phyloP scores from a whole-genome alignment of 148 eudicot species.

The Bassia scoparia region DNA sequence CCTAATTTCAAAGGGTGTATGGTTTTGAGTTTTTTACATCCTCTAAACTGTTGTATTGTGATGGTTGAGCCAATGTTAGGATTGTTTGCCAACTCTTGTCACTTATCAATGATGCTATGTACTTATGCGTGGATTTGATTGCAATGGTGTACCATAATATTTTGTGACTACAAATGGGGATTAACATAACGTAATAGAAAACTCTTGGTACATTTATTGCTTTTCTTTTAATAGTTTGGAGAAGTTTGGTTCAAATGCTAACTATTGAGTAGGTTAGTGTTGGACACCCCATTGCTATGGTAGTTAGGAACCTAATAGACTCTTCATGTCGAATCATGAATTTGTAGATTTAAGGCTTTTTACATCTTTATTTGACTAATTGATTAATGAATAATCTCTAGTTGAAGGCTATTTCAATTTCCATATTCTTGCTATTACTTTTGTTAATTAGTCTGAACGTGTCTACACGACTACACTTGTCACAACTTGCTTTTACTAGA shows the following conservation, averaged over 20 bases:
- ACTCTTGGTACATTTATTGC: not conserved
- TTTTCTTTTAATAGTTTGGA: not conserved
- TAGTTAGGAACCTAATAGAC: no score
- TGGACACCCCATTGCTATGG: no score
- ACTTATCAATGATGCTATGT: not conserved
- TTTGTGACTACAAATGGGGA: not conserved
- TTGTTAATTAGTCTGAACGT: not conserved
- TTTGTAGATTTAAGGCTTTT: not conserved
- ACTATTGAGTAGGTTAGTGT: no score
- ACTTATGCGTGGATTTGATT: no score
- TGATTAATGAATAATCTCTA: not conserved
- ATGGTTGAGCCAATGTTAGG: not conserved
- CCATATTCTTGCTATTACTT: not conserved
- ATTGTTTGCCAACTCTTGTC: not conserved
- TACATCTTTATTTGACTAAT: not conserved
- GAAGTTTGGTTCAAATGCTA: no score
- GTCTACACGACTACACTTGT: not conserved
- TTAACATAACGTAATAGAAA: not conserved
- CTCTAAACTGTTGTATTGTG: not conserved
- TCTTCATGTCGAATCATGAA: not conserved
- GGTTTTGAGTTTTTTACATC: not conserved
- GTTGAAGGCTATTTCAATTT: not conserved
- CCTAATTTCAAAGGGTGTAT: no score
- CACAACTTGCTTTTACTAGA: conserved; percentile 60
- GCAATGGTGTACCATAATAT: not conserved